A percentile compares a stretch with the other conserved stretches of the same genome.
Evolutionary conservation across 768 basidiomycete genomes (phyloP).

Genomic region (Amanita subjunquillea): DNA sequence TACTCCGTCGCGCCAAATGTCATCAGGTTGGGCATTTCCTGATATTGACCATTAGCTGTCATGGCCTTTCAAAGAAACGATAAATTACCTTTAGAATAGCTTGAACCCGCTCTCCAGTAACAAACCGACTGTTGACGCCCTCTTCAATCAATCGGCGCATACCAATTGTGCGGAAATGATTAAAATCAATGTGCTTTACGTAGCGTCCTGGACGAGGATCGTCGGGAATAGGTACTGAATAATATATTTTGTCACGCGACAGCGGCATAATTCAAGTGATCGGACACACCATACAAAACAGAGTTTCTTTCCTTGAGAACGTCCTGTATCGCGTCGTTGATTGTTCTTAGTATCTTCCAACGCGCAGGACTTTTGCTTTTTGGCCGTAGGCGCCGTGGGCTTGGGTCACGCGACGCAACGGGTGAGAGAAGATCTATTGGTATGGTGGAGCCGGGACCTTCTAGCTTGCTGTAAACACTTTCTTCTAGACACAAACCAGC

Average conservation of each 20-base stretch:
- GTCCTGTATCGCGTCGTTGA: slow-evolving; percentile 68
- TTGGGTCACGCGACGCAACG: slow-evolving; percentile 73
- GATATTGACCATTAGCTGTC: slow-evolving; percentile 5
- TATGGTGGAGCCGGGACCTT: slow-evolving; percentile 59
- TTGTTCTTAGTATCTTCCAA: slow-evolving; percentile 74
- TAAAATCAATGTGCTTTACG: slow-evolving; percentile 85
- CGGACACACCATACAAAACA: slow-evolving; percentile 58
- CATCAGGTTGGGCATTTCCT: slow-evolving; percentile 84
- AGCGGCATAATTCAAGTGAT: not conserved
- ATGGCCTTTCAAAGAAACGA: slow-evolving; percentile 5
- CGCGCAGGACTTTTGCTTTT: slow-evolving; percentile 78
- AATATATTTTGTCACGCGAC: slow-evolving; percentile 5
- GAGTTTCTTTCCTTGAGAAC: slow-evolving; percentile 53
- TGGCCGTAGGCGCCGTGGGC: slow-evolving; percentile 61
- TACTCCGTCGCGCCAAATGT: slow-evolving; percentile 97
- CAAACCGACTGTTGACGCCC: slow-evolving; percentile 82
- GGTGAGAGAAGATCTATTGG: slow-evolving; percentile 71
- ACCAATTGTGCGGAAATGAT: slow-evolving; percentile 94
- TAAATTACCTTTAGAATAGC: slow-evolving; percentile 58
- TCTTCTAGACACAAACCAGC: slow-evolving; percentile 46
- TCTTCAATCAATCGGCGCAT: slow-evolving; percentile 91
- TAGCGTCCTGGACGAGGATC: slow-evolving; percentile 73
- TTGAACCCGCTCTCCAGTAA: slow-evolving; percentile 80
- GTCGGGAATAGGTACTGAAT: slow-evolving; percentile 51
- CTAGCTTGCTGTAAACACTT: slow-evolving; percentile 46